Evolutionary conservation across 2,329 filamentous ascomycete genomes (phyloP).

Genomic region (Neonectria magnoliae): DNA sequence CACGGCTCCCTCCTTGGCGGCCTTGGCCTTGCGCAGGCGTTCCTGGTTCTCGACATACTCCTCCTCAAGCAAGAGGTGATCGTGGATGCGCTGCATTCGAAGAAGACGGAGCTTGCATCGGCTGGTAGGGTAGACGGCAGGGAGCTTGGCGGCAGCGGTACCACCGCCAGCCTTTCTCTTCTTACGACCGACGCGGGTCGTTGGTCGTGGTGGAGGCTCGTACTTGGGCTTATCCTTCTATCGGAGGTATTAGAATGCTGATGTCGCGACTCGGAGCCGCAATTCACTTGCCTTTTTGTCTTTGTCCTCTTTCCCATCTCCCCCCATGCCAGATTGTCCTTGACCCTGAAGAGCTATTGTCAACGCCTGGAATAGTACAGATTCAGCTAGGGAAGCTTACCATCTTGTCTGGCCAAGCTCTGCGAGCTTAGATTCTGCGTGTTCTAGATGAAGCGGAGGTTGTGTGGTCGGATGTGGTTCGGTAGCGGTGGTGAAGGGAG

Average conservation of each 20-base stretch:
- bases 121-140: slow-evolving; percentile 91
- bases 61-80: slow-evolving; percentile 95
- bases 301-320: slow-evolving; percentile 84
- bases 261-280: neutral
- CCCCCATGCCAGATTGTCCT: slow-evolving; percentile 88
- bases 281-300: slow-evolving; percentile 83
- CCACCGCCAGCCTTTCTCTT: slow-evolving; percentile 96
- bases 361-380: slow-evolving; percentile 22
- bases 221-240: slow-evolving; percentile 99
- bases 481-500: slow-evolving; percentile 30
- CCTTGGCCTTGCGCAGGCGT: slow-evolving; percentile 90
- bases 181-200: slow-evolving; percentile 95
- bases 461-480: slow-evolving; percentile 20
- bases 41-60: slow-evolving; percentile 99
- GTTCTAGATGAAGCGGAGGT: slow-evolving; percentile 15
- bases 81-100: slow-evolving; percentile 98
- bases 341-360: slow-evolving; percentile 68
- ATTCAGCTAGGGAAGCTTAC: slow-evolving; percentile 39
- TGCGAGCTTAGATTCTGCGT: slow-evolving; percentile 34
- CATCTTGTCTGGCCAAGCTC: slow-evolving; percentile 49
- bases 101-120: slow-evolving; percentile 97
- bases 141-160: slow-evolving; percentile 94
- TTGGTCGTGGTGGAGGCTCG: slow-evolving; percentile 96
- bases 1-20: slow-evolving; percentile 74
- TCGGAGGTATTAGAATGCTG: slow-evolving; percentile 34